Base-by-base conservation (phyloP, 2,329 filamentous ascomycete genomes). In the Pseudocercospora crystallina region DNA sequence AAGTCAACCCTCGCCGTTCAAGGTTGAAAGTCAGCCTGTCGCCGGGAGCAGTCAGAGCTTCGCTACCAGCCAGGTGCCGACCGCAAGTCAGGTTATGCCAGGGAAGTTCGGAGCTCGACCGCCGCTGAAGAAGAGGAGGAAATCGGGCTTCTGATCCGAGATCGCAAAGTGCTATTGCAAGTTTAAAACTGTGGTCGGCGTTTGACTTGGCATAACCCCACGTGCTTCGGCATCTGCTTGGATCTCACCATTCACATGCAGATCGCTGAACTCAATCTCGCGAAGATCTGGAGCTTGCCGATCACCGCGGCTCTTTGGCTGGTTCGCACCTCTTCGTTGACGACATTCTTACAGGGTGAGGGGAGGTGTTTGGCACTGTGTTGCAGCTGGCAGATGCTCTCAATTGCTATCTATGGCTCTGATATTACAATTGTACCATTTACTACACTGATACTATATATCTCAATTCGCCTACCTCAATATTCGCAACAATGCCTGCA, bases 101-200 rank as follows among this genome's bases (percentile, higher is more conserved):
- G 66, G 68, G 13, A 53, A 62, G 5, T 65, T 61, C 57, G 67
- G 65, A 62, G 44, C 66, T 53, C 39, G 70, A 57, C 70, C 70
- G 35, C 65, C 69, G 39, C 63, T 64, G 43, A 76, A 71, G 63
- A 75, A 73, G 66, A 74, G 72, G 60, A 68, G 70, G 55, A 71
- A 68, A 49, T 60, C 64, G 37, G 68, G 68, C 9, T 70, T 70
- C 44, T 69, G 55, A 65, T n/a, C n/a, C n/a, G n/a, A n/a, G n/a
- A n/a, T 7, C 7, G 20, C 20, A 26, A 26, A 7, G 20, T 26
- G 20, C 7, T 26, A 7, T 26, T 26, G 20, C 4, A 7, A 26
- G 7, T 26, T 26, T 26, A 4, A 3, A 26, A 7, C 3, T 26
- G 20, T 26, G 20, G 20, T 26, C 20, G 20, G 20, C 20, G 20